Conservation (phyloP, 805 yeast genomes). For the Torulaspora maleeae region DNA sequence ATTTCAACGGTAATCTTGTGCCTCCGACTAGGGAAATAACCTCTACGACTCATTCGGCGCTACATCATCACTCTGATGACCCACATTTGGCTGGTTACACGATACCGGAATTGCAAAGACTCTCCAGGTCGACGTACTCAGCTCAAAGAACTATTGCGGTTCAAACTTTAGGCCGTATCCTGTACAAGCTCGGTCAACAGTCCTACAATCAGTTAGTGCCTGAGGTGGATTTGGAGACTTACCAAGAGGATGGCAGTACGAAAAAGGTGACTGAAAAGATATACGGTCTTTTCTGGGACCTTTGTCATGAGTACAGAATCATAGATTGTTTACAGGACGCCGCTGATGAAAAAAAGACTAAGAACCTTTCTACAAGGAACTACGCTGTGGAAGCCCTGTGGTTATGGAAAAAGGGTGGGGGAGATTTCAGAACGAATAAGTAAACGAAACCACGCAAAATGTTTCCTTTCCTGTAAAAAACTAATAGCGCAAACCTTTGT, state of each 20-base stretch:
- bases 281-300: slow-evolving; percentile 59
- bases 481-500: background rate
- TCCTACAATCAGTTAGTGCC: slow-evolving; percentile 53
- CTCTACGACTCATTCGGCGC: slow-evolving; percentile 57
- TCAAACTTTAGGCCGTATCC: slow-evolving; percentile 78
- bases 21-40: slow-evolving; percentile 48
- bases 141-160: slow-evolving; percentile 86
- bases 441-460: slow-evolving; percentile 8
- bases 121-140: slow-evolving; percentile 71
- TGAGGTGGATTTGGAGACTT: slow-evolving; percentile 38
- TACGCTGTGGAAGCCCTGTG: slow-evolving; percentile 89
- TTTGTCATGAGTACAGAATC: slow-evolving; percentile 57
- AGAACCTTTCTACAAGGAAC: slow-evolving; percentile 67
- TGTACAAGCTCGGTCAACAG: slow-evolving; percentile 69
- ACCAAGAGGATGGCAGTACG: slow-evolving; percentile 39
- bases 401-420: slow-evolving; percentile 66
- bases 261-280: slow-evolving; percentile 35
- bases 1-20: slow-evolving; percentile 76
- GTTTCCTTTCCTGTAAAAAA: slow-evolving; percentile 10
- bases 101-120: slow-evolving; percentile 70
- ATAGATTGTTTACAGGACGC: slow-evolving; percentile 63
- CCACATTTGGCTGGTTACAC: slow-evolving; percentile 94
- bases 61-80: slow-evolving; percentile 87
- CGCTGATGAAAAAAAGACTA: slow-evolving; percentile 58
- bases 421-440: slow-evolving; percentile 29